These are phyloP conservation scores for Aureobasidium pullulans DNA, from an alignment of 2,329 filamentous ascomycete genomes.

Conservation along the genomic window DNA sequence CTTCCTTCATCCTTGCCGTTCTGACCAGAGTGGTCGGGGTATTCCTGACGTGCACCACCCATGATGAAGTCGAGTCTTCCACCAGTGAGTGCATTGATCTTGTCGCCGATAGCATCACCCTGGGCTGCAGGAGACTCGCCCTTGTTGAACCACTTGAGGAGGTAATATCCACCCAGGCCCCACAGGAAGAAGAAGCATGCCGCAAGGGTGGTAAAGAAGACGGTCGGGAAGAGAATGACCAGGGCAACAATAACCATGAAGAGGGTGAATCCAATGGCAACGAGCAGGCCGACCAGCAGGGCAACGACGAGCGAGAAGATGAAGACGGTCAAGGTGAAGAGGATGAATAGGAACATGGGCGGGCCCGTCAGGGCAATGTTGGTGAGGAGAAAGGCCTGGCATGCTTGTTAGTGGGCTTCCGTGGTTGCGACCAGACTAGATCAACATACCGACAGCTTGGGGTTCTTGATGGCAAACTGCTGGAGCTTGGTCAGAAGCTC, in stretches of 20 bases:
- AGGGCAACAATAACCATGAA: constrained; percentile 62
- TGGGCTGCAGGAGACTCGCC: constrained; percentile 21
- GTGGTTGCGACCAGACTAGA: constrained; percentile 4
- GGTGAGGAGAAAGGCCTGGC: constrained; percentile 58
- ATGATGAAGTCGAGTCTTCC: constrained; percentile 31
- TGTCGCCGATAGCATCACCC: constrained; percentile 33
- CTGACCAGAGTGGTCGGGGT: constrained; percentile 5
- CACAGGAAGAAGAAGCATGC: constrained; percentile 62
- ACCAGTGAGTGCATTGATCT: constrained; percentile 33
- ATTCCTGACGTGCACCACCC: constrained; percentile 19
- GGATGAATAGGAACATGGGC: constrained; percentile 60
- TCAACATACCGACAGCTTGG: constrained; percentile 58
- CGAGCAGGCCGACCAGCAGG: constrained; percentile 45
- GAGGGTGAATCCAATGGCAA: constrained; percentile 53
- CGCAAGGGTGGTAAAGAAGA: constrained; percentile 58
- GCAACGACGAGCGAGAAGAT: constrained; percentile 56
- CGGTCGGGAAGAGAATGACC: constrained; percentile 58
- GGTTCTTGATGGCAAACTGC: constrained; percentile 55
- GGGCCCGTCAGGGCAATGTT: constrained; percentile 60
- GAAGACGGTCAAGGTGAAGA: constrained; percentile 57
- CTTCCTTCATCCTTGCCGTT: constrained; percentile 3
- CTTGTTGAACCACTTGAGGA: constrained; percentile 37
- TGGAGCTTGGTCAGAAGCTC: constrained; percentile 47
- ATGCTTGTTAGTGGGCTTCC: constrained; percentile 15
- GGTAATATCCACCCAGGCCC: constrained; percentile 53